These are phyloP conservation scores for Hebeloma cylindrosporum DNA, from an alignment of 768 basidiomycete species.

Conservation along the genomic window DNA sequence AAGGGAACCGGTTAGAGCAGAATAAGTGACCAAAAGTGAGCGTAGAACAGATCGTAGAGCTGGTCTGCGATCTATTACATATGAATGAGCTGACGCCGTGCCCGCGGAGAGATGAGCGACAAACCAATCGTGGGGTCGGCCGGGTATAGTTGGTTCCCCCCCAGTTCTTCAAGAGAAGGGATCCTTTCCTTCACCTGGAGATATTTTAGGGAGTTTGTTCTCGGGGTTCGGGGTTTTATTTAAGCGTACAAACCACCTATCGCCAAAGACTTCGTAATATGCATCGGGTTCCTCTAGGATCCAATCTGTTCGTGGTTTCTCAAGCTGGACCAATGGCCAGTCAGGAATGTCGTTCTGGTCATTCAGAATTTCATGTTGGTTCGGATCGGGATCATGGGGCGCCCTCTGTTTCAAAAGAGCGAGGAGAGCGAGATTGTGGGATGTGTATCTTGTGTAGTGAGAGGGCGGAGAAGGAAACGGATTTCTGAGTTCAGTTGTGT, in stretches of 20 bases:
- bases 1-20: slow-evolving; percentile 66
- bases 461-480: slow-evolving; percentile 90
- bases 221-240: slow-evolving; percentile 12
- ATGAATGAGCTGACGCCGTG: neutral
- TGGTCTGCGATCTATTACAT: slow-evolving; percentile 66
- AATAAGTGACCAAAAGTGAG: slow-evolving; percentile 80
- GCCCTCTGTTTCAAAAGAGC: slow-evolving; percentile 57
- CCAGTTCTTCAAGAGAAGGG: slow-evolving; percentile 77
- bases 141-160: slow-evolving; percentile 80
- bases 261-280: slow-evolving; percentile 81
- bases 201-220: slow-evolving; percentile 8
- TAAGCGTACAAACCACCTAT: slow-evolving; percentile 79
- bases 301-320: slow-evolving; percentile 90
- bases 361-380: slow-evolving; percentile 62
- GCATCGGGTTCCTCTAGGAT: slow-evolving; percentile 77
- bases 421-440: slow-evolving; percentile 71
- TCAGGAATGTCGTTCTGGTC: slow-evolving; percentile 78
- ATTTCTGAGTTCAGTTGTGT: slow-evolving; percentile 76
- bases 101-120: slow-evolving; percentile 12
- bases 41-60: slow-evolving; percentile 70
- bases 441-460: slow-evolving; percentile 76
- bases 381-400: slow-evolving; percentile 37
- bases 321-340: slow-evolving; percentile 73
- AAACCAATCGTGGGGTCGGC: slow-evolving; percentile 66
- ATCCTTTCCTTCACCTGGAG: slow-evolving; percentile 78